Evolutionary conservation across 1,139 yeast species (phyloP).

Genomic region (Suhomyces wounanorum): DNA sequence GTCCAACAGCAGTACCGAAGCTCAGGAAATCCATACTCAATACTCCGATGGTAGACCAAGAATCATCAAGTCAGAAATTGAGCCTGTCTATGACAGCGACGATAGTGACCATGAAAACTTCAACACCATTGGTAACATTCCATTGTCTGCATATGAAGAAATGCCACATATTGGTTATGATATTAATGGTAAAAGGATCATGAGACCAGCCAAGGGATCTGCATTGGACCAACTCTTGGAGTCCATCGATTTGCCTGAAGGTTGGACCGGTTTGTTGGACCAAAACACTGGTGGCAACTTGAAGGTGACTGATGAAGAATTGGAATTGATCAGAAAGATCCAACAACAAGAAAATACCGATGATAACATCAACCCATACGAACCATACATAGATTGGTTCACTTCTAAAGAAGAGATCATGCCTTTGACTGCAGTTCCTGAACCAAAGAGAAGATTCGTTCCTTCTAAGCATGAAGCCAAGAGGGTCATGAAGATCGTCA

Average conservation of each 20-base stretch:
- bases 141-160: conserved; percentile 90
- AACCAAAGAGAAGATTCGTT: conserved; percentile 94
- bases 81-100: conserved; percentile 90
- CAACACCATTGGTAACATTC: conserved; percentile 92
- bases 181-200: conserved; percentile 94
- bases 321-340: conserved; percentile 83
- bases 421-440: conserved; percentile 93
- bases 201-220: conserved; percentile 98
- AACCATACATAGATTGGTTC: conserved; percentile 95
- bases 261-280: conserved; percentile 97
- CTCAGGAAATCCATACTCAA: conserved; percentile 43
- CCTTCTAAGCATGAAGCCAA: conserved; percentile 98
- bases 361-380: conserved; percentile 82
- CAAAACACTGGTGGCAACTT: conserved; percentile 86
- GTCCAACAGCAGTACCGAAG: conserved; percentile 36
- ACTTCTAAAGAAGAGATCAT: conserved; percentile 81
- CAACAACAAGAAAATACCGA: conserved; percentile 85
- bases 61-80: conserved; percentile 81
- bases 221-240: conserved; percentile 90
- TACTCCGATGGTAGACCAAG: conserved; percentile 83
- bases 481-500: conserved; percentile 92
- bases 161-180: conserved; percentile 98
- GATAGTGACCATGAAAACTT: conserved; percentile 83
- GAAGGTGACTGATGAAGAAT: conserved; percentile 84
- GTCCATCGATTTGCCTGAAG: conserved; percentile 90